phyloP scores from a whole-genome alignment of 345 rosid genomes.

The Punica granatum region DNA sequence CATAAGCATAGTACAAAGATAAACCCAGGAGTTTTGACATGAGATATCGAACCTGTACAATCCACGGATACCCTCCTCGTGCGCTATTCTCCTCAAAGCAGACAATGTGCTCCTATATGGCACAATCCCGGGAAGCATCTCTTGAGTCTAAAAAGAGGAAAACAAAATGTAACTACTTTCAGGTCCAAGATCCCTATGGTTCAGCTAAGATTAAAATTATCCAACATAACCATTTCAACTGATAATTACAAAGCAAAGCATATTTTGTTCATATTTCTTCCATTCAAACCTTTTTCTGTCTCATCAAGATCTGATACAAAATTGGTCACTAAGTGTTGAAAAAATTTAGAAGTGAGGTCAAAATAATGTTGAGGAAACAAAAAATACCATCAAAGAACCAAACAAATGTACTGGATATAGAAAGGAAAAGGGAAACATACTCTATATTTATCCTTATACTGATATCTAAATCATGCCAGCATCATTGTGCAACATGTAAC shows the following conservation, averaged over 20 bases:
- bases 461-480: not conserved
- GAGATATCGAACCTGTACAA: conserved; percentile 52
- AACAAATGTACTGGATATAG: not conserved
- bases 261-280: not conserved
- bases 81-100: conserved; percentile 75
- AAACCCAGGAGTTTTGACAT: not conserved
- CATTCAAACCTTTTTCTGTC: too few relatives aligned
- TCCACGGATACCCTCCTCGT: conserved; percentile 80
- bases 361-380: not conserved
- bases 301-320: not conserved
- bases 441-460: not conserved
- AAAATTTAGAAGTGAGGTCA: not conserved
- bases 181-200: not conserved
- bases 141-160: conserved; percentile 53
- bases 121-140: conserved; percentile 57
- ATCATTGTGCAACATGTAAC: not conserved
- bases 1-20: not conserved
- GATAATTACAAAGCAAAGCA: not conserved
- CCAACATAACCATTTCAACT: not conserved
- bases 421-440: not conserved
- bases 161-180: not conserved
- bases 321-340: not conserved
- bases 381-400: not conserved
- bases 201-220: not conserved
- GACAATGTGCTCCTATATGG: conserved; percentile 67